These are phyloP conservation scores for Lentinula lateritia DNA, from an alignment of 768 basidiomycete genomes.

Conservation along the genomic window DNA sequence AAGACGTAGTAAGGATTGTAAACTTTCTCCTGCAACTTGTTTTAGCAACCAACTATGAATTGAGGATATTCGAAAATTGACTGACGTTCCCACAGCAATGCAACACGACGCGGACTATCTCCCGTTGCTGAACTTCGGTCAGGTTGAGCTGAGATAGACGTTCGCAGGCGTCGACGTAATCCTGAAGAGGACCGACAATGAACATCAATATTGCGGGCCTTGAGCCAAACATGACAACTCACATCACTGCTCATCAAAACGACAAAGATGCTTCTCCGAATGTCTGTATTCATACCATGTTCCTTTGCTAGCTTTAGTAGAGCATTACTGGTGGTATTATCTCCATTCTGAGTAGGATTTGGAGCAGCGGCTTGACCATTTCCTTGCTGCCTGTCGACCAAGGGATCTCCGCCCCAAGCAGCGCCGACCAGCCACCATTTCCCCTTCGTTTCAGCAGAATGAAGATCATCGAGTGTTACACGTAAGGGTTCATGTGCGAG, in stretches of 20 bases:
- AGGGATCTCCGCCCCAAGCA: constrained; percentile 90
- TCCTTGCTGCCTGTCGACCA: constrained; percentile 61
- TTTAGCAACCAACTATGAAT: not conserved
- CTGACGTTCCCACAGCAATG: constrained; percentile 89
- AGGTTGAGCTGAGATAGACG: constrained; percentile 79
- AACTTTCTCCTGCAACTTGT: constrained; percentile 62
- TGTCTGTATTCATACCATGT: constrained; percentile 99
- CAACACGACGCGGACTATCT: constrained; percentile 87
- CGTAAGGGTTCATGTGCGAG: constrained; percentile 82
- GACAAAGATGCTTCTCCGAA: constrained; percentile 85
- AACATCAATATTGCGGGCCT: not conserved
- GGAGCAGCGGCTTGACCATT: constrained; percentile 16
- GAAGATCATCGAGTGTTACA: constrained; percentile 81
- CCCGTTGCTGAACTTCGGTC: constrained; percentile 87
- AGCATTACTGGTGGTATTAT: constrained; percentile 27
- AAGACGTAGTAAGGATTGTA: constrained; percentile 97
- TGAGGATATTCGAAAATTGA: constrained; percentile 1
- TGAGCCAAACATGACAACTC: constrained; percentile 19
- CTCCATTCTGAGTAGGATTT: constrained; percentile 12
- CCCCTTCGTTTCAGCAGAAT: constrained; percentile 76
- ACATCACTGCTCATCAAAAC: constrained; percentile 96
- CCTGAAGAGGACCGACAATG: constrained; percentile 39
- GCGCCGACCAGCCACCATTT: constrained; percentile 99
- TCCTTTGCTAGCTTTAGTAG: constrained; percentile 80
- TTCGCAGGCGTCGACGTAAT: constrained; percentile 94